Percentiles rank a stretch among this genome's conserved stretches.
phyloP scores from a whole-genome alignment of 352 stramenopile species.

The Pythium guiyangense region DNA sequence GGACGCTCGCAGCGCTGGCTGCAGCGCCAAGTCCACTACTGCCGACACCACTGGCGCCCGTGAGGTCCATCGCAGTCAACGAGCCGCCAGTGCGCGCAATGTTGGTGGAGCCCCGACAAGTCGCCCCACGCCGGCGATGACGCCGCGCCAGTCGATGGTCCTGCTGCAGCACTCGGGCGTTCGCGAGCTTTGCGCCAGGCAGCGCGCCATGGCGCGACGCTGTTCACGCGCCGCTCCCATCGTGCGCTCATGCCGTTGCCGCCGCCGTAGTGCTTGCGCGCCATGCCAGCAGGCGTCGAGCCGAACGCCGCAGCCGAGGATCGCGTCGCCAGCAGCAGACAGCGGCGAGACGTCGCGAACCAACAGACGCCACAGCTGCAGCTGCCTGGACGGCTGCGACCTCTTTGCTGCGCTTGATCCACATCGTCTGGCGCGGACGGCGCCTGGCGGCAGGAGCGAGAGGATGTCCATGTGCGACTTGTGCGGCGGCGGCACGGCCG shows the following conservation, averaged over 20 bases:
- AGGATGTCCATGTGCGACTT: conserved; percentile 81
- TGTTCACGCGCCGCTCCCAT: conserved; percentile 7
- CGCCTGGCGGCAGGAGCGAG: conserved; percentile 40
- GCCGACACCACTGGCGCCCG: not conserved
- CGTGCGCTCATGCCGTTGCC: not conserved
- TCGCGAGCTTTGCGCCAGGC: conserved; percentile 2
- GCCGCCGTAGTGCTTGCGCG: too few species aligned
- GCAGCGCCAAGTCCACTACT: not conserved
- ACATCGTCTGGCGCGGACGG: conserved; percentile 75
- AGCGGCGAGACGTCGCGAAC: conserved; percentile 40
- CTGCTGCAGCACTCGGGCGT: conserved; percentile 5
- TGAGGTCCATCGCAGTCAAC: conserved; percentile 19
- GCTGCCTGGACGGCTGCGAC: conserved; percentile 74
- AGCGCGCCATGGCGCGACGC: conserved; percentile 5
- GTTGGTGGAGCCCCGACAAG: conserved; percentile 23
- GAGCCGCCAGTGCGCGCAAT: conserved; percentile 20
- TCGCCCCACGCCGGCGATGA: conserved; percentile 16
- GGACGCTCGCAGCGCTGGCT: too few species aligned
- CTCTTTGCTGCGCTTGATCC: conserved; percentile 85
- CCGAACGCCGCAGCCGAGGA: conserved; percentile 50
- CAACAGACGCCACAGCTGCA: conserved; percentile 52
- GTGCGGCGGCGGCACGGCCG: conserved; percentile 44
- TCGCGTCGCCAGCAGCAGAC: conserved; percentile 43
- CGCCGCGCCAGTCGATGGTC: conserved; percentile 3
- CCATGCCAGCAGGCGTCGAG: conserved; percentile 14